Evolutionary conservation across 176 grass and related monocot genomes (phyloP), one percentile per base, ranked within the genome.

Genomic region (Phoenix dactylifera): DNA sequence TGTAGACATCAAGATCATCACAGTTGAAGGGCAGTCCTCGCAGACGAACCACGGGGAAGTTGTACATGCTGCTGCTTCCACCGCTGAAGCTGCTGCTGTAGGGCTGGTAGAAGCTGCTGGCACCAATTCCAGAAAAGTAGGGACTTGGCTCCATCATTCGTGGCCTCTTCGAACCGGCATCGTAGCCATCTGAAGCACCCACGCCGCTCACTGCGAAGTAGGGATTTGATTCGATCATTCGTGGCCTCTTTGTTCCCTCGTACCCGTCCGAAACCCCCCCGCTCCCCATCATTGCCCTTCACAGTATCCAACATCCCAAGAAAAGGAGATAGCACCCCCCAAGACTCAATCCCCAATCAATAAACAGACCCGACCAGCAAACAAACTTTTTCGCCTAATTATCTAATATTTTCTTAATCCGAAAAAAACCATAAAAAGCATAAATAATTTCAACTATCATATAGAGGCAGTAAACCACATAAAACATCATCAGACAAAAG

Each of bases 11-110:
- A 23, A 96, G 30, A 7, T 96, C 92, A 0, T 90, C 88, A 3
- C 92, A 90, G 66, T 96, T 85, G 74, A 96, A 96, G 16, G 92
- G 92, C 15, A 96, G 80, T 3, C 92, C 92, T 32, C 92, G 73
- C 15, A 87, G 63, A 24, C 92, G 86, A 50, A 96, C 87, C 44
- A 80, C 68, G 52, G 86, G 87, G 58, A 90, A 96, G 77, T 62
- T 77, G 67, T 82, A 82, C 32, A 88, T 68, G 57, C 77, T 74
- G 66, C 51, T 60, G 67, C 70, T 77, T 55, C 52, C 65, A 32
- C 65, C 24, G 15, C 28, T 20, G 20, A 56, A 55, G 25, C 52
- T 56, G 65, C 65, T 56, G 18, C 18, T 2, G 2, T 55, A 52
- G 4, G 65, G 18, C 19, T 55, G 65, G 28, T 68, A 68, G 26